Percentiles rank a stretch among this genome's conserved stretches.
Evolutionary conservation across 371 early-diverging fungal species (phyloP).

Genomic region (Zychaea mexicana): DNA sequence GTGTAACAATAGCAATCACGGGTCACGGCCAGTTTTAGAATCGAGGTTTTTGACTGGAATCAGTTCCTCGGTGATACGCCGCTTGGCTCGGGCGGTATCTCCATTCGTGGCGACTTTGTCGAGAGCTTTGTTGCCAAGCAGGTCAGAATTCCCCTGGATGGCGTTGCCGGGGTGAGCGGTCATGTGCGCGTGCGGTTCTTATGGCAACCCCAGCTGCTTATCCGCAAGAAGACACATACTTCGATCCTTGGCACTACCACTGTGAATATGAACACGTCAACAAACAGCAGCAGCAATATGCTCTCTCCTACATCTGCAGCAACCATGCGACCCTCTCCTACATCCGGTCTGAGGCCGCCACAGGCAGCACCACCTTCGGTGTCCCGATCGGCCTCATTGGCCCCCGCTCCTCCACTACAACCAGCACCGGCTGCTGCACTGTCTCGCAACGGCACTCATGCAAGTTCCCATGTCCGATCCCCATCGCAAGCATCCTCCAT

Average conservation of each 20-base stretch:
- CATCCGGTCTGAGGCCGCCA: not conserved
- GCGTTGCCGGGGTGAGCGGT: slow-evolving; percentile 44
- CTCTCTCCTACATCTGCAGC: slow-evolving; percentile 6
- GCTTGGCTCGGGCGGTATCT: slow-evolving; percentile 46
- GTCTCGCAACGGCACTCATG: slow-evolving; percentile 3
- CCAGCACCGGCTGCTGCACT: not conserved
- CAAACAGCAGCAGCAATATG: slow-evolving; percentile 6
- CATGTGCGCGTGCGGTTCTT: slow-evolving; percentile 37
- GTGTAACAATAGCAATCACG: slow-evolving; percentile 47
- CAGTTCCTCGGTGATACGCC: slow-evolving; percentile 62
- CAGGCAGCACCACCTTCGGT: not conserved
- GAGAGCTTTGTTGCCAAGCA: slow-evolving; percentile 39
- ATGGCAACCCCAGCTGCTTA: slow-evolving; percentile 50
- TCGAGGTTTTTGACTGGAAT: slow-evolving; percentile 89
- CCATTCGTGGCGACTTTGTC: slow-evolving; percentile 42
- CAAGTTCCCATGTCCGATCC: not conserved
- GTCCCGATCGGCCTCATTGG: not conserved
- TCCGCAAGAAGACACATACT: slow-evolving; percentile 43
- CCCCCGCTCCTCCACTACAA: not conserved
- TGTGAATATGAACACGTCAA: not conserved
- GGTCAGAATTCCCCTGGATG: slow-evolving; percentile 45
- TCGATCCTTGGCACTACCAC: slow-evolving; percentile 27
- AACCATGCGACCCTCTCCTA: slow-evolving; percentile 6
- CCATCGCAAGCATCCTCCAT: slow-evolving; percentile 6
- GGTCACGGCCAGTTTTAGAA: slow-evolving; percentile 59